Evolutionary conservation across 192 early-diverging fungal species (phyloP).

Genomic region (Diversispora epigaea): DNA sequence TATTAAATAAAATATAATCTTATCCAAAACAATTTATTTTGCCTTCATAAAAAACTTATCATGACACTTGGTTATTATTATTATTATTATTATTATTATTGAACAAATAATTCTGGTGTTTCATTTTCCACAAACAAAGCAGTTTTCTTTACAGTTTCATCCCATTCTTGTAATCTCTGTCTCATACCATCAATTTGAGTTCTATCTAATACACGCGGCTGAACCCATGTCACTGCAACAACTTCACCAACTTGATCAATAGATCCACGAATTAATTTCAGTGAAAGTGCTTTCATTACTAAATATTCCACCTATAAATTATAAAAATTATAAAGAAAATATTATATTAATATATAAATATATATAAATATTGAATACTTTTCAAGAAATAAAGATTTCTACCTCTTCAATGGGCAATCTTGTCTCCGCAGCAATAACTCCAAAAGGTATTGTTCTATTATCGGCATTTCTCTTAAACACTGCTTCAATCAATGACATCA

Average conservation of each 20-base stretch:
- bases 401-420: slow-evolving; percentile 71
- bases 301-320: slow-evolving; percentile 86
- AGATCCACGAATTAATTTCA: slow-evolving; percentile 87
- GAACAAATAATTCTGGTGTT: slow-evolving; percentile 63
- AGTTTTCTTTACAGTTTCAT: slow-evolving; percentile 74
- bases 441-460: slow-evolving; percentile 76
- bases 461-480: slow-evolving; percentile 84
- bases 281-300: slow-evolving; percentile 95
- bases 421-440: slow-evolving; percentile 79
- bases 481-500: slow-evolving; percentile 95
- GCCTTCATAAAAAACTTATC: too few species aligned
- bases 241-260: slow-evolving; percentile 94
- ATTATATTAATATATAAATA: background rate
- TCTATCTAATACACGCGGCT: slow-evolving; percentile 92
- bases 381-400: background rate
- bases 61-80: too few species aligned
- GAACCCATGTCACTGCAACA: slow-evolving; percentile 94
- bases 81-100: slow-evolving; percentile 27
- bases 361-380: background rate
- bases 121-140: slow-evolving; percentile 70
- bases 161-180: slow-evolving; percentile 84
- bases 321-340: background rate
- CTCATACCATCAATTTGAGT: slow-evolving; percentile 84
- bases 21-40: too few species aligned
- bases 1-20: too few species aligned